A percentile compares a stretch with the other conserved stretches of the same genome.
Evolutionary conservation across 2,329 filamentous ascomycete species (phyloP).

Genomic region (Blastomyces emzantsi): DNA sequence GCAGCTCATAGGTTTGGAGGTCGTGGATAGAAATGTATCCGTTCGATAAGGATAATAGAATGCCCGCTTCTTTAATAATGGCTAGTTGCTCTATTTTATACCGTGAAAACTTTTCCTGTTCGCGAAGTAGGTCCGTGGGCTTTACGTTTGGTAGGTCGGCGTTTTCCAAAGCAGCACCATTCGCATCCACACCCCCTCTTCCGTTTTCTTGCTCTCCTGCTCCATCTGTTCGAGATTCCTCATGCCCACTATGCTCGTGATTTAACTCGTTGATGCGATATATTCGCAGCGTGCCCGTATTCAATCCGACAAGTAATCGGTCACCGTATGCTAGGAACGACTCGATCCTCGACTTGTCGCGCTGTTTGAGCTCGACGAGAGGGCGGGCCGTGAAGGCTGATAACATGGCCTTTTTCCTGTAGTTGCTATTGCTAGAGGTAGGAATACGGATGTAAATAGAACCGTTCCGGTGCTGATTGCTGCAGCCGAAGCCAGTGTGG

Average conservation of each 20-base stretch:
- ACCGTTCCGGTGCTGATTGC: background rate
- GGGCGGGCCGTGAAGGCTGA: conserved; percentile 94
- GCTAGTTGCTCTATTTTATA: conserved; percentile 88
- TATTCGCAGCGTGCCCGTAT: conserved; percentile 77
- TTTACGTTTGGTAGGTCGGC: conserved; percentile 31
- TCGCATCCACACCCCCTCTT: background rate
- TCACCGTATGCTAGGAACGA: conserved; percentile 91
- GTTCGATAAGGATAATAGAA: conserved; percentile 83
- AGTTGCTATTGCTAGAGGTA: background rate
- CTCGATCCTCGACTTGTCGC: conserved; percentile 96
- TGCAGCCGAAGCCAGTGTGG: background rate
- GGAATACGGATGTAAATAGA: background rate
- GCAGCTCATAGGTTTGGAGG: conserved; percentile 69
- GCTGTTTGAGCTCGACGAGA: conserved; percentile 90
- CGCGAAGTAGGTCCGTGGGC: conserved; percentile 75
- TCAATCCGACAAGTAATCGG: conserved; percentile 82
- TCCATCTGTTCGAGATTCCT: conserved; percentile 7
- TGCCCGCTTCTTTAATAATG: conserved; percentile 89
- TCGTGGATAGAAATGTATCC: conserved; percentile 85
- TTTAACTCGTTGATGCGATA: conserved; percentile 73
- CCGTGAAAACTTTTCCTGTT: conserved; percentile 88
- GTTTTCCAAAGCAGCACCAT: conserved; percentile 14
- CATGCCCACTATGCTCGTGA: conserved; percentile 26
- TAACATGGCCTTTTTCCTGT: conserved; percentile 55
- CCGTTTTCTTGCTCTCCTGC: conserved; percentile 6